Percentiles rank a stretch among this genome's conserved stretches.
These are phyloP conservation scores for Fusarium sp. DNA, from an alignment of 2,329 filamentous ascomycete species.

Conservation along the genomic window DNA sequence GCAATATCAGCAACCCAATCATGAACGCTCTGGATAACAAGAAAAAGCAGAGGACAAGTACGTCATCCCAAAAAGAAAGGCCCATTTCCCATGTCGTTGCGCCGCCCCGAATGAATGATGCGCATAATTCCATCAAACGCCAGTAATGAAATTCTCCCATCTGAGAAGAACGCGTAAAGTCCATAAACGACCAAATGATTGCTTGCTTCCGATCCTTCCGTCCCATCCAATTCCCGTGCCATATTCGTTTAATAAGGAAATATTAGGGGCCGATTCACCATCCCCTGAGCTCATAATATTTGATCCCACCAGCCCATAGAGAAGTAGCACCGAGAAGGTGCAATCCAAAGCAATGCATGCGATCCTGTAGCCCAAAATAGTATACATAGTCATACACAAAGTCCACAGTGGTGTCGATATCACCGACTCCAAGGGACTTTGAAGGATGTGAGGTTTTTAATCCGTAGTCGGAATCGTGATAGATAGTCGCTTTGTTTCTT, in stretches of 20 bases:
- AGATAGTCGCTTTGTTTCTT: slow-evolving; percentile 41
- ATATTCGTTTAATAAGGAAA: slow-evolving; percentile 20
- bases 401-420: background rate
- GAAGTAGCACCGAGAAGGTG: background rate
- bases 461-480: slow-evolving; percentile 40
- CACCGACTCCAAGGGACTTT: background rate
- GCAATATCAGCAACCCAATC: slow-evolving; percentile 30
- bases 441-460: slow-evolving; percentile 3
- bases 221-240: slow-evolving; percentile 16
- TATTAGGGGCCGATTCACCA: background rate
- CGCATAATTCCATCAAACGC: slow-evolving; percentile 28
- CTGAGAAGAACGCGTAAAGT: background rate
- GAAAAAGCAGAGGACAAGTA: slow-evolving; percentile 23
- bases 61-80: slow-evolving; percentile 14
- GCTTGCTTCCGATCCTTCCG: slow-evolving; percentile 5
- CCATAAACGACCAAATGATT: slow-evolving; percentile 1
- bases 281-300: background rate
- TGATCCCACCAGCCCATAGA: background rate
- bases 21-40: slow-evolving; percentile 30
- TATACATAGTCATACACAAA: slow-evolving; percentile 39
- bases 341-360: slow-evolving; percentile 22
- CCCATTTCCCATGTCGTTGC: slow-evolving; percentile 22
- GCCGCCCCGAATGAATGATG: slow-evolving; percentile 29
- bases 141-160: slow-evolving; percentile 11
- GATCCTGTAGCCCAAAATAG: slow-evolving; percentile 27